Percentiles rank a stretch among this genome's conserved stretches.
These are phyloP conservation scores for Colletotrichum tabaci DNA, from an alignment of 2,329 filamentous ascomycete genomes.

Conservation along the genomic window DNA sequence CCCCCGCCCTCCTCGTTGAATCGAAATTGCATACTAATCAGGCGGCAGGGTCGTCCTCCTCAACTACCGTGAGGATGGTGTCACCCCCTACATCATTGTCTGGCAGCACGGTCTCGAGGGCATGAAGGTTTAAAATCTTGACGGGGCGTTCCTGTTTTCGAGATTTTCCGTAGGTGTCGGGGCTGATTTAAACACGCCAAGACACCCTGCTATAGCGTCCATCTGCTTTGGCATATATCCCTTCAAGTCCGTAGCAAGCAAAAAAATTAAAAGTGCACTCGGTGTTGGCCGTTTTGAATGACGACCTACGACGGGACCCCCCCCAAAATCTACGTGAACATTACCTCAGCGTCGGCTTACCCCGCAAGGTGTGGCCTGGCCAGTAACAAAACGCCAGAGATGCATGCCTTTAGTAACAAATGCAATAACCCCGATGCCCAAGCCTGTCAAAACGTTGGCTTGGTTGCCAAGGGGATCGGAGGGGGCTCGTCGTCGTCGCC, in stretches of 20 bases:
- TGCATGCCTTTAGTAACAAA: slow-evolving; percentile 19
- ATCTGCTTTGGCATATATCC: slow-evolving; percentile 45
- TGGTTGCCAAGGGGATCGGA: slow-evolving; percentile 67
- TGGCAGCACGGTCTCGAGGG: slow-evolving; percentile 95
- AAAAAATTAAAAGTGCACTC: slow-evolving; percentile 39
- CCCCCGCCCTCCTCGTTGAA: slow-evolving; percentile 20
- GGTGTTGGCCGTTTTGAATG: slow-evolving; percentile 34
- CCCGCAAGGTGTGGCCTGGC: slow-evolving; percentile 22
- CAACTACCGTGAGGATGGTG: slow-evolving; percentile 97
- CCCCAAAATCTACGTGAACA: slow-evolving; percentile 2
- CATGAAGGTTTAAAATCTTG: slow-evolving; percentile 85
- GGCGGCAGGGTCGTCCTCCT: slow-evolving; percentile 83
- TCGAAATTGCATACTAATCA: not conserved
- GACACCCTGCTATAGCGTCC: slow-evolving; percentile 40
- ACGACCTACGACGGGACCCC: not conserved
- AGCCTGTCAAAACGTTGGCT: slow-evolving; percentile 59
- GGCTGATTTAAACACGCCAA: slow-evolving; percentile 17
- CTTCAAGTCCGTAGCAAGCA: slow-evolving; percentile 43
- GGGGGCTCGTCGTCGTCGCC: slow-evolving; percentile 58
- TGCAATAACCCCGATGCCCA: not conserved
- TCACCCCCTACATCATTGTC: slow-evolving; percentile 89
- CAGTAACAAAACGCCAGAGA: slow-evolving; percentile 30
- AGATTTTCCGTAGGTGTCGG: slow-evolving; percentile 37
- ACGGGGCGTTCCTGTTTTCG: slow-evolving; percentile 30
- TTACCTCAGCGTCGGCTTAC: not conserved